These are phyloP conservation scores for Ganoderma resinaceum DNA, from an alignment of 1,284 basidiomycete genomes.

Conservation along the genomic window DNA sequence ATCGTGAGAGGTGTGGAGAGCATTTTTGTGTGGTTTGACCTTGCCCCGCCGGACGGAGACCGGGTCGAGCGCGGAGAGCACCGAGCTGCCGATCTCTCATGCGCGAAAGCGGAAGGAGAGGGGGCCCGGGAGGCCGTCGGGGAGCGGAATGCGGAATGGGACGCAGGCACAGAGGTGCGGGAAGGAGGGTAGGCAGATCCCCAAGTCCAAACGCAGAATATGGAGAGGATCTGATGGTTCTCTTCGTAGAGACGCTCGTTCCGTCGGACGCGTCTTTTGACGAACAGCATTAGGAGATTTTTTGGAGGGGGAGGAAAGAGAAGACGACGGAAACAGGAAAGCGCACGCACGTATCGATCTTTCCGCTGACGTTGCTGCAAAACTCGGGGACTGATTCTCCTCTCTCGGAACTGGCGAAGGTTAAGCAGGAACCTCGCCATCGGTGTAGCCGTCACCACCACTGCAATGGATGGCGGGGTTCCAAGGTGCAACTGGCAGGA, in stretches of 20 bases:
- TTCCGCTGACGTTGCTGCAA: slow-evolving; percentile 9
- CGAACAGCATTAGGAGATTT: not conserved
- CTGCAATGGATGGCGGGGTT: not conserved
- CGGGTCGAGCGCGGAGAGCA: not conserved
- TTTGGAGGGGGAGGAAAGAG: not conserved
- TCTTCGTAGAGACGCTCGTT: not conserved
- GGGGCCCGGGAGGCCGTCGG: not conserved
- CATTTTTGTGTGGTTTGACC: not conserved
- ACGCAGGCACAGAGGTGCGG: slow-evolving; percentile 5
- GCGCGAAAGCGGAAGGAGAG: slow-evolving; percentile 6
- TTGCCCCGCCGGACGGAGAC: slow-evolving; percentile 5
- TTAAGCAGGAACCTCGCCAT: slow-evolving; percentile 21
- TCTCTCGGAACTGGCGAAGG: slow-evolving; percentile 12
- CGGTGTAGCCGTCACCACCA: slow-evolving; percentile 8
- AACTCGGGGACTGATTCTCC: slow-evolving; percentile 18
- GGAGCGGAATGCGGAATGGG: not conserved
- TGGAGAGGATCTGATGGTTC: not conserved
- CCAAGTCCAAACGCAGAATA: not conserved
- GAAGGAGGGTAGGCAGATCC: slow-evolving; percentile 13
- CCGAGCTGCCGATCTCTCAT: not conserved
- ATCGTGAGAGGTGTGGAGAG: not conserved
- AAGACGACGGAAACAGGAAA: not conserved
- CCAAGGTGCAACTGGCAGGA: too few relatives aligned
- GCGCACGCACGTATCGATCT: slow-evolving; percentile 12
- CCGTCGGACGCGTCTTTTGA: not conserved